Conservation (phyloP, 208 protist species). For the Trypanosoma brucei region DNA sequence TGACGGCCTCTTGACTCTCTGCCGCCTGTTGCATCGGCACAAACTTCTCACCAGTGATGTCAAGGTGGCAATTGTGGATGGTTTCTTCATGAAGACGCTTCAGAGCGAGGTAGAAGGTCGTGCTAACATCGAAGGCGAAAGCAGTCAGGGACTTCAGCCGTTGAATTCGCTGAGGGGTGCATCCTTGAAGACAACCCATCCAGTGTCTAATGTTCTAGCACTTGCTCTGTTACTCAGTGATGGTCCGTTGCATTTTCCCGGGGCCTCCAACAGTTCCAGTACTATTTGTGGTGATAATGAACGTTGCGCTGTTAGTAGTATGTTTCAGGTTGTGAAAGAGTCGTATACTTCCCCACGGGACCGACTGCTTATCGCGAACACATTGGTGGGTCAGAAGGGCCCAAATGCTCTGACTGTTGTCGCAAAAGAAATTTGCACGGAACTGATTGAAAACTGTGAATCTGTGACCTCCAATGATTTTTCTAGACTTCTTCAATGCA, state of each 20-base stretch:
- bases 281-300: neutral
- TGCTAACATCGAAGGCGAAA: neutral
- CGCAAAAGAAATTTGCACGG: constrained; percentile 12
- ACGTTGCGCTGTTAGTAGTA: neutral
- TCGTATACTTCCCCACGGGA: constrained; percentile 8
- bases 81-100: constrained; percentile 26
- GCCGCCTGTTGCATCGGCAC: constrained; percentile 30
- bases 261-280: neutral
- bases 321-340: constrained; percentile 8
- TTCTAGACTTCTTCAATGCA: constrained; percentile 47
- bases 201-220: constrained; percentile 15
- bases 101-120: neutral
- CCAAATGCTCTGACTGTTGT: neutral
- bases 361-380: constrained; percentile 10
- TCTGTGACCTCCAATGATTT: constrained; percentile 59
- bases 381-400: constrained; percentile 16
- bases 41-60: constrained; percentile 29
- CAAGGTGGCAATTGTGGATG: constrained; percentile 13
- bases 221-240: constrained; percentile 12
- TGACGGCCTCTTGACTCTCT: constrained; percentile 28
- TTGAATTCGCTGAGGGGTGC: too few species aligned
- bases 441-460: constrained; percentile 26
- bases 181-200: neutral
- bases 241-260: neutral
- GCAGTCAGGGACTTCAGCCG: too few species aligned